Evolutionary conservation across 768 basidiomycete genomes (phyloP), one percentile per base, ranked within the genome.

Genomic region (Sutorius australiensis): DNA sequence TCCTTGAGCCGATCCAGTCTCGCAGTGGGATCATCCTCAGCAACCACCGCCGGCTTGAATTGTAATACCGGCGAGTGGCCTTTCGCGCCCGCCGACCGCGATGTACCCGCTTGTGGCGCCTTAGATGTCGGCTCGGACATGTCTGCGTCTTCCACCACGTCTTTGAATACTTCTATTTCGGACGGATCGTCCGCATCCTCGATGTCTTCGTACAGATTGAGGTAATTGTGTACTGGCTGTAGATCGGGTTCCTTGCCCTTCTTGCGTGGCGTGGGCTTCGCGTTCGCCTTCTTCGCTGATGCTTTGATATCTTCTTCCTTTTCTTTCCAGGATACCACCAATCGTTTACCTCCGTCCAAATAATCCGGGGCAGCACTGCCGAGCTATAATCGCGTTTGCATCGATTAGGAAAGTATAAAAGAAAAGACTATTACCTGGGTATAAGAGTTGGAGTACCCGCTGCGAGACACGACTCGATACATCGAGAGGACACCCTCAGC

Each of bases 381-480:
- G 31, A 53, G 50, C 52, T 70, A 38, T 11, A 16, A 28, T 31
- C n/a, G 17, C 28, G 41, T 60, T 36, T 63, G 41, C 16, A 13
- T 40, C 33, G 19, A 33, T 17, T 14, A 8, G 19, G 13, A 6
- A 44, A 14, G 31, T 14, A 30, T 2, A 13, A 33, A 27, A 28
- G 12, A 33, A 43, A 36, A 16, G 17, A 0, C 2, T 19, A 64
- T 44, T 50, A 83, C 86, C 72, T 77, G 70, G 32, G 86, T 60
- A 56, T 87, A 86, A 1, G 77, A 69, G 8, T 58, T 72, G 38
- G 78, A 77, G 65, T 70, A 87, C 10, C 81, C 79, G n/a, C 67
- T 61, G 50, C 77, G 36, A 42, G 74, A 76, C 17, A 70, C 69
- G 31, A 77, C 69, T n/a, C 79, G 75, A 43, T 78, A 74, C 42